These are phyloP conservation scores for Yarrowia sp. DNA, from an alignment of 805 yeast species.

Conservation along the genomic window DNA sequence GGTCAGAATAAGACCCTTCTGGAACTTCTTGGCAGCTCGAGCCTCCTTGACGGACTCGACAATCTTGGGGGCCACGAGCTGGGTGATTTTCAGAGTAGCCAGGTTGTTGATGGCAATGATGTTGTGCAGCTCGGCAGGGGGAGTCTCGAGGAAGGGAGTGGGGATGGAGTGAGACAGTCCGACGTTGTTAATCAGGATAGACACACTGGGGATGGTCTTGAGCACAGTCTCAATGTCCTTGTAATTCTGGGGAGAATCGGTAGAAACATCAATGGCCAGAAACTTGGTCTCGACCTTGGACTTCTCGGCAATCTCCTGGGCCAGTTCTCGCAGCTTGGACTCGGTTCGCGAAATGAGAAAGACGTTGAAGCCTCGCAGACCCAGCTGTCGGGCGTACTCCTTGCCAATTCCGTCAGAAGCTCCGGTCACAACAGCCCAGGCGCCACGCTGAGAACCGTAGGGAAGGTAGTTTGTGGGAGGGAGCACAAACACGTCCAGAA, in stretches of 20 bases:
- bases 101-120: conserved; percentile 83
- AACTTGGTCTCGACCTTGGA: conserved; percentile 60
- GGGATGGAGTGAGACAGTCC: conserved; percentile 95
- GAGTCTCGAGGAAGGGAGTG: conserved; percentile 83
- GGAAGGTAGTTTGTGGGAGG: conserved; percentile 53
- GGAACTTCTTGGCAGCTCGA: conserved; percentile 30
- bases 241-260: conserved; percentile 59
- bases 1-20: conserved; percentile 69
- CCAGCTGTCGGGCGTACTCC: conserved; percentile 83
- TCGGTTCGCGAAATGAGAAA: conserved; percentile 81
- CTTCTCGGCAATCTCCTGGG: conserved; percentile 58
- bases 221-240: conserved; percentile 47
- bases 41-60: conserved; percentile 47
- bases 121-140: conserved; percentile 64
- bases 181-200: conserved; percentile 84
- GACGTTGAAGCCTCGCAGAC: conserved; percentile 76
- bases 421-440: conserved; percentile 96
- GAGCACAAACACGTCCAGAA: conserved; percentile 56
- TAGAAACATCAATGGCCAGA: conserved; percentile 75
- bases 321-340: conserved; percentile 64
- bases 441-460: conserved; percentile 69
- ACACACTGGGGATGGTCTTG: conserved; percentile 51
- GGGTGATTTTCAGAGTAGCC: conserved; percentile 81
- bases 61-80: conserved; percentile 71
- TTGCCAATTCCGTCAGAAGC: conserved; percentile 98